Evolutionary conservation across 495 filamentous ascomycete genomes (phyloP), one percentile per base, ranked within the genome.

Genomic region (Penicillium simplicissimum): DNA sequence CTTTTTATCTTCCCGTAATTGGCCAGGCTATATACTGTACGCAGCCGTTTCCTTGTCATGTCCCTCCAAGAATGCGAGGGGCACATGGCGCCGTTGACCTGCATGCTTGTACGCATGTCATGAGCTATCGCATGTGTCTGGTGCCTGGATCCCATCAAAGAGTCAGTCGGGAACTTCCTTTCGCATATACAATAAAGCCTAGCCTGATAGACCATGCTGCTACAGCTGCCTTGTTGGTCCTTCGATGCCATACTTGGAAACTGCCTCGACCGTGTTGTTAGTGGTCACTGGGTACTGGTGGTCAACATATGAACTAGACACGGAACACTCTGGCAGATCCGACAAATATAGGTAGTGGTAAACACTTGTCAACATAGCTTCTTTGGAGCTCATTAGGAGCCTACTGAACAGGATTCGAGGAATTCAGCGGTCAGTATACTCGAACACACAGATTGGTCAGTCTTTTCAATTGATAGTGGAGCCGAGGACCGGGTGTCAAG

Each of bases 81-180:
- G 21, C 21, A n/a, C 23, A 25, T 13, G 21, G 10, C n/a, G 14
- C 51, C 8, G n/a, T 5, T 7, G 8, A 35, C 37, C 51, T 53
- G 33, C 51, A 53, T 53, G 51, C 51, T 37, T 53, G 15, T 35
- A 37, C 51, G 51, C 51, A 53, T 53, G 51, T 36, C 51, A 53
- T 34, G 51, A 28, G 6, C 9, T 15, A 33, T 19, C 51, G 51
- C 51, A 53, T 33, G 51, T 53, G 34, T 53, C 51, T 11, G 28
- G 51, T 53, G 15, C 51, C 51, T 53, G 33, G 19, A 34, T 13
- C 11, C 33, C 34, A 11, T 37, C 14, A 8, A 37, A 31, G n/a
- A 23, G 42, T 21, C 4, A 21, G 19, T 45, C 19, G 10, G 40
- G 9, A n/a, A 19, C 8, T 45, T 45, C 42, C 14, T 45, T 13